Base-by-base conservation (phyloP, 2,329 filamentous ascomycete species). In the Elsinoe arachidis region DNA sequence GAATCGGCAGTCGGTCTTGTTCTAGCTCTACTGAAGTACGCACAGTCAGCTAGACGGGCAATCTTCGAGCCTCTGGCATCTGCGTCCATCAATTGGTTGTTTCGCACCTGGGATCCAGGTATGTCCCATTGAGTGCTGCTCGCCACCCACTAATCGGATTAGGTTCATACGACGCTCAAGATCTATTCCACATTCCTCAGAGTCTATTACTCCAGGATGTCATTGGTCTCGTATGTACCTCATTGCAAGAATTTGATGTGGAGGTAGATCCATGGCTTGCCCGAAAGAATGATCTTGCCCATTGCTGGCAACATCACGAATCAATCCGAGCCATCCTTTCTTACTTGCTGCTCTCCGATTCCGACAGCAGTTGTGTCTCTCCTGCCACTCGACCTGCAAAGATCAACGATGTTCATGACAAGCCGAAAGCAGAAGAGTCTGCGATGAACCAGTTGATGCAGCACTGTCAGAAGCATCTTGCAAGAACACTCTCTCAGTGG, bases 51-150 rank as follows among this genome's bases (percentile, higher is more conserved):
- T 64, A 82, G 86, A 44, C 86, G 88, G 1, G 85, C 81, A 58
- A 81, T 82, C 35, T 87, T 82, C 62, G 81, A 84, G 63, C 77
- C 78, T 38, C 86, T 84, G 2, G 84, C 83, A 37, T 86, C 83
- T 61, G 82, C 87, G 64, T 79, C 93, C 35, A 81, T 93, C 57
- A 80, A 84, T 64, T 99, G 93, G 93, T 70, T 93, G 1, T 84
- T 90, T 64, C 80, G 84, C 34, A 85, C 81, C 65, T 99, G 92
- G 90, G 84, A 84, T 62, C 87, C 90, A 62, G 84, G 88, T 92
- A 76, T 56, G 17, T 51, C 33, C n/a, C 15, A 7, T 39, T 41
- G 17, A n/a, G 2, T n/a, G 6, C 5, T 17, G 21, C 7, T 33
- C 17, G 26, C 15, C 33, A 17, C 21, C 5, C 41, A 14, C 26